phyloP scores from a whole-genome alignment of 1,284 basidiomycete species.

The Trichosporon sp. region DNA sequence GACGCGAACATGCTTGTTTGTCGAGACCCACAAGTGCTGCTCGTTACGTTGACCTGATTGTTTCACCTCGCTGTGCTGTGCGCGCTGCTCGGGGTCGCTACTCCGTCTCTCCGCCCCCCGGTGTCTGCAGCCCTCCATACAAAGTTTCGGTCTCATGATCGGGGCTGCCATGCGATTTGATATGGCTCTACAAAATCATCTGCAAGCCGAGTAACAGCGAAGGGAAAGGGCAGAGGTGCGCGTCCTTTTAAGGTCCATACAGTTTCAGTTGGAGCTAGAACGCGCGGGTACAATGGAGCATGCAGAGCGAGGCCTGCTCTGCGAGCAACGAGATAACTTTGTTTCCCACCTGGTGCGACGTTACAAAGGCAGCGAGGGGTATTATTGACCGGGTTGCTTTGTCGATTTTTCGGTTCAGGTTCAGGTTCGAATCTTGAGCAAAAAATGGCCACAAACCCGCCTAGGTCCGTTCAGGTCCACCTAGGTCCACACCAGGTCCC shows the following conservation, averaged over 20 bases:
- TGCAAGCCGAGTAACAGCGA: background rate
- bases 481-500: background rate
- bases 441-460: background rate
- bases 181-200: background rate
- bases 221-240: background rate
- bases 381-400: background rate
- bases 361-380: background rate
- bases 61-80: background rate
- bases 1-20: background rate
- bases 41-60: background rate
- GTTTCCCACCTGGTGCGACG: background rate
- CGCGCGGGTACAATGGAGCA: background rate
- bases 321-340: constrained; percentile 1
- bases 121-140: background rate
- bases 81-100: background rate
- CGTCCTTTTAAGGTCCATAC: background rate
- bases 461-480: background rate
- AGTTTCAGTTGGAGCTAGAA: background rate
- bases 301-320: background rate
- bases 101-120: background rate
- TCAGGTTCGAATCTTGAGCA: background rate
- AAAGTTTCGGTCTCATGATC: background rate
- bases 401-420: constrained; percentile 1
- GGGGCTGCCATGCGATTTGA: background rate
- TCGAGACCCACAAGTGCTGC: background rate